Conservation (phyloP, 257 asterid genomes). For the Solanum sejunctum region DNA sequence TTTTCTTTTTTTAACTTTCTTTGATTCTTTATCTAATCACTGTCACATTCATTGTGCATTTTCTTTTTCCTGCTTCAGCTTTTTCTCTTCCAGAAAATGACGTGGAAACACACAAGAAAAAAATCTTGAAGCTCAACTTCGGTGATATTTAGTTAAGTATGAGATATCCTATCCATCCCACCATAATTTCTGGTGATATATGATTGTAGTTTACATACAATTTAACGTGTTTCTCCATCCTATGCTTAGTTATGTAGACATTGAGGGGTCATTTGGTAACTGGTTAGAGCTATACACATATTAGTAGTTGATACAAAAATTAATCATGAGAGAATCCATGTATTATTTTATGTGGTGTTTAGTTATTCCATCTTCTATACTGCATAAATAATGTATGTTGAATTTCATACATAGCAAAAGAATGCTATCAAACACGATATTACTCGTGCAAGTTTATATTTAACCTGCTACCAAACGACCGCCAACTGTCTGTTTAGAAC, state of each 20-base stretch:
- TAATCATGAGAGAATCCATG: no score
- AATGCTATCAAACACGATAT: no score
- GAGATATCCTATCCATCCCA: neutral
- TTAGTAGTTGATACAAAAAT: no score
- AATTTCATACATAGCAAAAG: no score
- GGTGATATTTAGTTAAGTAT: neutral
- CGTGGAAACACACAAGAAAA: neutral
- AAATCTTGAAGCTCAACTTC: neutral
- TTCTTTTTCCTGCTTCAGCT: neutral
- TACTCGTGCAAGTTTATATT: no score
- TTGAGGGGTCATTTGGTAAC: neutral
- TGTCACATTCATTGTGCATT: neutral
- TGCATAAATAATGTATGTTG: no score
- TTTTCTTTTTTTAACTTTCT: neutral
- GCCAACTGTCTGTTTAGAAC: neutral
- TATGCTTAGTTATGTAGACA: neutral
- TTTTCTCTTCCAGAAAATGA: neutral
- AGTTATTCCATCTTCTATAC: no score
- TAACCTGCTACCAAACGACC: no score
- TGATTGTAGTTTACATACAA: neutral
- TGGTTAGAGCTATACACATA: no score
- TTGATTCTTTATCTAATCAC: neutral
- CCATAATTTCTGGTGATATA: neutral
- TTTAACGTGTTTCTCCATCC: neutral
- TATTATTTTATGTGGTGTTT: no score